These are phyloP conservation scores for Stevia rebaudiana DNA, from an alignment of 140 eudicot genomes.

Conservation along the genomic window DNA sequence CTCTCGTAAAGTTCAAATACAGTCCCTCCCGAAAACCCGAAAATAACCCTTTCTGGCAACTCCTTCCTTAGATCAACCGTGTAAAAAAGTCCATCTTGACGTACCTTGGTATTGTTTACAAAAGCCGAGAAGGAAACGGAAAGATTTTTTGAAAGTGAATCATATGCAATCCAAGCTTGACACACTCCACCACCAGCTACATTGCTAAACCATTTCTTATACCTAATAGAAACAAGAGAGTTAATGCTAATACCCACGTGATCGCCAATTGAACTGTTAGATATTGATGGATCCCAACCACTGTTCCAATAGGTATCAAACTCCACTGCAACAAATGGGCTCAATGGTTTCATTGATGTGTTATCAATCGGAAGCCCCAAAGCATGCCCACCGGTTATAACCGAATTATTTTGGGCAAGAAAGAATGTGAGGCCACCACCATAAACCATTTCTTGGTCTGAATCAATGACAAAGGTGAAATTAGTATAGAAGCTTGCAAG, in stretches of 20 bases:
- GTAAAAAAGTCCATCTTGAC: background rate
- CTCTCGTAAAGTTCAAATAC: background rate
- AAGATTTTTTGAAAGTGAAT: conserved; percentile 10
- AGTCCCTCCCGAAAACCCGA: conserved; percentile 32
- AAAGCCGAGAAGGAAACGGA: background rate
- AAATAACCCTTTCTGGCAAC: conserved; percentile 28
- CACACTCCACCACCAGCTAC: conserved; percentile 19
- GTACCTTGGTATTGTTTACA: background rate
- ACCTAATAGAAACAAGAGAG: conserved; percentile 5
- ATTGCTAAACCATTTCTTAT: conserved; percentile 24
- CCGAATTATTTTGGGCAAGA: conserved; percentile 22
- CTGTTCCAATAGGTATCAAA: background rate
- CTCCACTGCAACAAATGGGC: background rate
- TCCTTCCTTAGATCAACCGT: background rate
- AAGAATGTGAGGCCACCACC: conserved; percentile 29
- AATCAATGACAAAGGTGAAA: background rate
- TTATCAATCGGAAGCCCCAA: background rate
- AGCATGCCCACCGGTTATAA: background rate
- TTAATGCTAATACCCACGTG: background rate
- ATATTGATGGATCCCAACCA: background rate
- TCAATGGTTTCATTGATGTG: background rate
- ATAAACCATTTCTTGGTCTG: background rate
- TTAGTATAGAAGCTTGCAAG: background rate
- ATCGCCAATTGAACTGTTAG: background rate
- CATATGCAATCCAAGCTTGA: conserved; percentile 33